phyloP scores from a whole-genome alignment of 192 early-diverging fungal species.

The Chytriomyces hyalinus region DNA sequence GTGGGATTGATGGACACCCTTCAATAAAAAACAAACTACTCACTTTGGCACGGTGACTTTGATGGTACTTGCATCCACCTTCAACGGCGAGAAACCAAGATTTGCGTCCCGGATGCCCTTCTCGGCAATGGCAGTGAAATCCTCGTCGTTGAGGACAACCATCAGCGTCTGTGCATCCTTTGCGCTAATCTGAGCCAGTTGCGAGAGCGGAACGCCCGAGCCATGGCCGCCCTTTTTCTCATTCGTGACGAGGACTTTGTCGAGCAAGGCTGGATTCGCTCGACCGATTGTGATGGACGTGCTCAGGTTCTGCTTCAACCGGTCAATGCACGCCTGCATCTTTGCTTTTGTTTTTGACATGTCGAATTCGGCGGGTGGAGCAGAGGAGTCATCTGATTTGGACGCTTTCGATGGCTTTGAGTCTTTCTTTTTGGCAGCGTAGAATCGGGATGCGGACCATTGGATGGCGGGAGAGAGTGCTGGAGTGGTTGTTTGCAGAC shows the following conservation, averaged over 20 bases:
- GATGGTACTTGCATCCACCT: conserved; percentile 69
- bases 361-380: conserved; percentile 18
- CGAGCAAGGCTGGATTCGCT: conserved; percentile 21
- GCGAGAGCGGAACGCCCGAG: conserved; percentile 49
- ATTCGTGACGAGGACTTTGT: conserved; percentile 6
- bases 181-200: conserved; percentile 77
- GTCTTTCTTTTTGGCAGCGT: conserved; percentile 25
- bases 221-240: background rate
- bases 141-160: conserved; percentile 76
- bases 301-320: background rate
- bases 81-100: conserved; percentile 73
- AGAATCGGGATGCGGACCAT: conserved; percentile 2
- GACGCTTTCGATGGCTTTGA: background rate
- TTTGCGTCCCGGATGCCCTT: conserved; percentile 77
- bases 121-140: conserved; percentile 67
- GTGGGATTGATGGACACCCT: background rate
- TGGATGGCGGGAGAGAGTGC: conserved; percentile 38
- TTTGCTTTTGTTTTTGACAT: background rate
- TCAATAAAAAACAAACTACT: background rate
- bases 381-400: background rate
- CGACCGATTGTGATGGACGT: background rate
- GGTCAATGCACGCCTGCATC: conserved; percentile 13
- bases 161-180: conserved; percentile 82
- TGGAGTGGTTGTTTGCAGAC: conserved; percentile 31
- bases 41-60: conserved; percentile 82